phyloP scores from a whole-genome alignment of 805 yeast genomes.

The Lipomyces anomalus region DNA sequence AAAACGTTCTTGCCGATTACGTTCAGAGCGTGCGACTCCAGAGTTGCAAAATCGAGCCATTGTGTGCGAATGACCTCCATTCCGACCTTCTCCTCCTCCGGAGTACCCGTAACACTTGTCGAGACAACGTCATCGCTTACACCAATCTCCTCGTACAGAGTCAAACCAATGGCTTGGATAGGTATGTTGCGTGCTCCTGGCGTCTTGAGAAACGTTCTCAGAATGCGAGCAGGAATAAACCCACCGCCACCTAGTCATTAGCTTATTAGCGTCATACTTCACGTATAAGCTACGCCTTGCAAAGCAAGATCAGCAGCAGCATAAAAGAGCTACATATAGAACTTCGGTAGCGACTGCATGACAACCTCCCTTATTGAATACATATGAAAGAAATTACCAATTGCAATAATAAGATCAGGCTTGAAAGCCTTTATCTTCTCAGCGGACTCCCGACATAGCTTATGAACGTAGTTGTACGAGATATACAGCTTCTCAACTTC shows the following conservation, averaged over 20 bases:
- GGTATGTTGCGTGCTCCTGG: conserved; percentile 84
- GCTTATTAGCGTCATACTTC: conserved; percentile 2
- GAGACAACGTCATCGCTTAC: conserved; percentile 50
- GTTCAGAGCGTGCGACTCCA: conserved; percentile 63
- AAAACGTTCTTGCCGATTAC: conserved; percentile 74
- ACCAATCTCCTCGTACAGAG: conserved; percentile 79
- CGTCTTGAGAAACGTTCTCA: conserved; percentile 85
- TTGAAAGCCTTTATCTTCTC: conserved; percentile 51
- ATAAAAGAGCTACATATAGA: background rate
- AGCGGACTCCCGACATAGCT: conserved; percentile 69
- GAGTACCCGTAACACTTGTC: conserved; percentile 34
- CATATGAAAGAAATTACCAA: conserved; percentile 43
- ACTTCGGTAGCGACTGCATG: background rate
- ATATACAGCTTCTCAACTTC: conserved; percentile 42
- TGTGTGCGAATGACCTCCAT: conserved; percentile 81
- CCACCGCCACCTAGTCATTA: conserved; percentile 68
- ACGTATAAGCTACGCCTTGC: background rate
- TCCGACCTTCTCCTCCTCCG: conserved; percentile 48
- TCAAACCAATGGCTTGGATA: conserved; percentile 89
- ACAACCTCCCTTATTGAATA: background rate
- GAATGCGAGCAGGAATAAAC: conserved; percentile 92
- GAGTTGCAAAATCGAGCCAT: conserved; percentile 79
- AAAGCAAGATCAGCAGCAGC: background rate
- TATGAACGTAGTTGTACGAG: conserved; percentile 76
- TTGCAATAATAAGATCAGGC: conserved; percentile 88